Evolutionary conservation across 768 basidiomycete genomes (phyloP), one percentile per base, ranked within the genome.

Genomic region (Serendipita sp.): DNA sequence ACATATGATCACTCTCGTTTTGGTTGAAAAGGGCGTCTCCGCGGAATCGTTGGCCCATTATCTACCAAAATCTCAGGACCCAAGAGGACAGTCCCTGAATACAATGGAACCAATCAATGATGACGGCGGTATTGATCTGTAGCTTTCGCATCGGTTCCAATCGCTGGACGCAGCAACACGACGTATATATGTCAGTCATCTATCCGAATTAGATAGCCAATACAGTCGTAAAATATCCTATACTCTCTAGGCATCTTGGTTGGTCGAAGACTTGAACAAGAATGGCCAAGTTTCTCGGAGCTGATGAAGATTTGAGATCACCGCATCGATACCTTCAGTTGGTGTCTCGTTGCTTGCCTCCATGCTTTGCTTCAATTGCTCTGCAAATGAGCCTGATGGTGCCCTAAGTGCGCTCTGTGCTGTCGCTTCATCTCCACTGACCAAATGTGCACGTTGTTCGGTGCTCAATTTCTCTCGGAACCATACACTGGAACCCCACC

Each of bases 401-500:
- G 64, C 64, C 23, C 52, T 8, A 10, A 54, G 52, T 54, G 11
- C 13, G 11, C 28, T 54, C 30, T 54, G 13, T 8, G 28, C 30
- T 8, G 11, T 28, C 15, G 52, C 52, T 30, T 54, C 52, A 28
- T 54, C 52, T 13, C 52, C 52, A 28, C 52, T 54, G 13, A 54
- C 52, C 15, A 54, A 28, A 28, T 54, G 52, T 28, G 52, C 52
- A 54, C 52, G 52, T 30, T 8, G 10, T 54, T 11, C 52, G 8
- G 52, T 13, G 11, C 15, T 10, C 11, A 54, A 28, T 10, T 71
- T 71, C 73, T 91, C 89, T 68, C 83, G 82, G 68, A 89, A 91
- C 70, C 90, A 85, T 2, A 83, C 87, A 52, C 85, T 86, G 65
- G 80, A 80, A 0, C 78, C 82, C 90, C 90, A 92, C 1, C 85